phyloP scores from a whole-genome alignment of 2,329 filamentous ascomycete genomes.

The Calonectria henricotiae region DNA sequence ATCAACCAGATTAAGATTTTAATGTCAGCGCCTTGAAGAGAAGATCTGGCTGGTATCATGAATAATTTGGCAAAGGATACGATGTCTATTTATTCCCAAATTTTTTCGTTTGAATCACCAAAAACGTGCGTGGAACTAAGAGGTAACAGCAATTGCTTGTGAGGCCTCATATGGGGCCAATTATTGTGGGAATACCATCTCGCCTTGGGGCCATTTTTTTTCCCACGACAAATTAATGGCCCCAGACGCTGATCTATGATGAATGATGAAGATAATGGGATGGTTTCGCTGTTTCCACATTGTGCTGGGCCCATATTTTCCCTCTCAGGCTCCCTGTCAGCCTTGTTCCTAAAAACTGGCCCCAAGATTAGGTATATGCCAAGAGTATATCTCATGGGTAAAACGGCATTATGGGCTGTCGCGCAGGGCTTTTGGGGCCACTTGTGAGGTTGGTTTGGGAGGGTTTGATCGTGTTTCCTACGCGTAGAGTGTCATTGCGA shows the following conservation, averaged over 20 bases:
- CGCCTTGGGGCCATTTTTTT: neutral
- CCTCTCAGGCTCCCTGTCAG: neutral
- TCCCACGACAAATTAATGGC: neutral
- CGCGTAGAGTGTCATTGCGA: too few relatives aligned
- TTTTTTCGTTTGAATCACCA: neutral
- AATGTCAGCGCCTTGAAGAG: neutral
- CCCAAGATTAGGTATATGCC: neutral
- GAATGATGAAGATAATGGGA: neutral
- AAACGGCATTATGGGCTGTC: neutral
- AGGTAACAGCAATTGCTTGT: neutral
- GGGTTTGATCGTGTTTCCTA: too few relatives aligned
- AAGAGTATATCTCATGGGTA: neutral
- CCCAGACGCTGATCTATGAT: neutral
- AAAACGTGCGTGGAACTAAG: neutral
- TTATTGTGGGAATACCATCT: neutral
- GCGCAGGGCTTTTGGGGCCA: neutral
- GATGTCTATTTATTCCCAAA: neutral
- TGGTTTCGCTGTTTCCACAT: too few relatives aligned
- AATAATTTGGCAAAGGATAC: too few relatives aligned
- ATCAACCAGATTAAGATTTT: neutral
- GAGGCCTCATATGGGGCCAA: slow-evolving; percentile 12
- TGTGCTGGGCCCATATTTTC: neutral
- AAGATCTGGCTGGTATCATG: neutral
- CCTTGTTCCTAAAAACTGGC: neutral
- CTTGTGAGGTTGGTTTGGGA: too few relatives aligned